phyloP scores from a whole-genome alignment of 1,139 yeast species.

The Candida sojae region DNA sequence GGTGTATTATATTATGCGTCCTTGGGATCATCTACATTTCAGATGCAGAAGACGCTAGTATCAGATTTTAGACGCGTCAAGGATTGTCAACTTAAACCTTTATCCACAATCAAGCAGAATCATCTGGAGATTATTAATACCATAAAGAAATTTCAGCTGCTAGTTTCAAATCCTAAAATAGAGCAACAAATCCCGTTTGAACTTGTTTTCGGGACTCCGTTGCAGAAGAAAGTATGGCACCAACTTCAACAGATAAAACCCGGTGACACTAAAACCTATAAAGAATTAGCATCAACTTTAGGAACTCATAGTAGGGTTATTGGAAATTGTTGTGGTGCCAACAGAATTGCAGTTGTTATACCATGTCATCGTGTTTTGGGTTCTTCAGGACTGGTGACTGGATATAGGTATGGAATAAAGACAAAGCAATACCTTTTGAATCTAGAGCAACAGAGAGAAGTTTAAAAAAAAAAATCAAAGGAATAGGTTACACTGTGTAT shows the following conservation, averaged over 20 bases:
- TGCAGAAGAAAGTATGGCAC: constrained; percentile 26
- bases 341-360: constrained; percentile 23
- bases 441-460: constrained; percentile 7
- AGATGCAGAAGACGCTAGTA: constrained; percentile 13
- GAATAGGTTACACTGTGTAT: background rate
- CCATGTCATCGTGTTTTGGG: constrained; percentile 29
- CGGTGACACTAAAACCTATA: constrained; percentile 19
- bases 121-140: constrained; percentile 14
- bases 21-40: constrained; percentile 16
- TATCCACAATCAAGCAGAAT: constrained; percentile 10
- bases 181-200: constrained; percentile 11
- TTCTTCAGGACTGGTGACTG: constrained; percentile 19
- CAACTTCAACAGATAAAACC: constrained; percentile 16
- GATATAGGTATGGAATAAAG: constrained; percentile 24
- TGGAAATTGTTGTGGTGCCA: constrained; percentile 27
- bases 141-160: constrained; percentile 13
- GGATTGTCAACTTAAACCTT: constrained; percentile 12
- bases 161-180: constrained; percentile 17
- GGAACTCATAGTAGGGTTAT: constrained; percentile 22
- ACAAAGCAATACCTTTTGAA: constrained; percentile 17
- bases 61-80: constrained; percentile 17
- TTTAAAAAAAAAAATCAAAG: constrained; percentile 7
- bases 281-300: constrained; percentile 18
- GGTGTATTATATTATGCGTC: constrained; percentile 25
- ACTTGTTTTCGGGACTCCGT: constrained; percentile 24